Evolutionary conservation across 1,284 basidiomycete species (phyloP), one percentile per base, ranked within the genome.

Genomic region (Taiwanofungus camphoratus): DNA sequence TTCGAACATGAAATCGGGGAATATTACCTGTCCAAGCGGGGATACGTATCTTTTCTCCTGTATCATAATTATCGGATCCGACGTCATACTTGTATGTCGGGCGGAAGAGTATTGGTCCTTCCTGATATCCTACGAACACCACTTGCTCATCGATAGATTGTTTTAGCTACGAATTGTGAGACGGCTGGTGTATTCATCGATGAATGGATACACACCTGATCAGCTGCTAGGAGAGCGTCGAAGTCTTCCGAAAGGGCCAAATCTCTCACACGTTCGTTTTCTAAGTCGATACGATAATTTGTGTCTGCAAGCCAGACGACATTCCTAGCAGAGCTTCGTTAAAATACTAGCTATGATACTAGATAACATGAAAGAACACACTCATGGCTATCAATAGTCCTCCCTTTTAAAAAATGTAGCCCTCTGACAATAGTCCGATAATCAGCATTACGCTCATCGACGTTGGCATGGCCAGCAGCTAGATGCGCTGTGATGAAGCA

Each of bases 401-500:
- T 93, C 20, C 95, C 96, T 51, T 86, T 83, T 34, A 85, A 72
- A 62, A 99, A 98, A 47, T 87, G 83, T 15, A 99, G 63, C 0
- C 87, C 92, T 42, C 77, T 74, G 2, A 71, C 73, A 48, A 99
- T 95, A 5, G 94, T 98, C 49, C 77, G 71, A 57, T 94, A 99
- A 63, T 99, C 96, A 22, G 82, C 77, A 57, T 98, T 95, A 13
- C 96, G 78, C 61, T 99, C 95, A 18, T 87, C 85, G 8, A 90
- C 73, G 55, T 95, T 96, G 5, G 74, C 62, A 56, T 95, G 92
- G 3, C 96, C 96, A 5, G 96, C 94, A 12, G 96, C 93, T 36
- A 99, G 76, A 65, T 99, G 96, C 1, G 91, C 90, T 0, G 95
- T 97, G 55, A 99, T 69, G 66, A 99, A 93, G 66, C 96, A 99